Base-by-base conservation (phyloP, 805 yeast genomes). In the Kluyveromyces wickerhamii region DNA sequence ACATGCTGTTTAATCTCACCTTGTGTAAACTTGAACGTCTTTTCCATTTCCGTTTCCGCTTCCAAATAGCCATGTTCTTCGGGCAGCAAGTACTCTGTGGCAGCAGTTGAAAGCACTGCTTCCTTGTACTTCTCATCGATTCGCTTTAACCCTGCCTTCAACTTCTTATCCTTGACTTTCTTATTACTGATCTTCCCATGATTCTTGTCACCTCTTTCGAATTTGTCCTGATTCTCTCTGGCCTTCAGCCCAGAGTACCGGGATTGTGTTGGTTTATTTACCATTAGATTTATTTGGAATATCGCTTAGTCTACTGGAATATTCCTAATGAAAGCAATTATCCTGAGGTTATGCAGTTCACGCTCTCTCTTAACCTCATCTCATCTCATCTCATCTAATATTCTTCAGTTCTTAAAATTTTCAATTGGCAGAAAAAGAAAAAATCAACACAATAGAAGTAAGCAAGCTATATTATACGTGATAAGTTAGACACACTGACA, bases 1-100 rank as follows among this genome's bases (percentile, higher is more conserved):
- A 92, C 96, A 9, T 72, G 77, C 20, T 72, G 69, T 17, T 63
- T 71, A 23, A 92, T 79, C 34, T 89, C 96, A 10, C 71, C 71
- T 56, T 92, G 99, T 21, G 68, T 73, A 46, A 84, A 84, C 59
- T 82, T 84, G 63, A 66, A 85, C 0, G 98, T 92, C 57, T 76
- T 79, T 61, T 92, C 99, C 88, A 89, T 78, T 36, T 69, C 74
- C n/a, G 79, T 79, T 51, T 92, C 98, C 5, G 96, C 86, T 58
- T 92, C 98, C 42, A 92, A 58, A 49, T 68, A 81, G 29, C 99
- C 99, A 4, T 69, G 72, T 19, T 81, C 79, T 62, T 92, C 97
- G 41, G 82, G 84, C 21, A 86, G 63, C 42, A 92, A 67, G 49
- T 86, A 70, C 48, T 92, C 96, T 0, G 96, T 82, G 4, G 80